phyloP scores from a whole-genome alignment of 345 rosid genomes.

The Brassica nigra region DNA sequence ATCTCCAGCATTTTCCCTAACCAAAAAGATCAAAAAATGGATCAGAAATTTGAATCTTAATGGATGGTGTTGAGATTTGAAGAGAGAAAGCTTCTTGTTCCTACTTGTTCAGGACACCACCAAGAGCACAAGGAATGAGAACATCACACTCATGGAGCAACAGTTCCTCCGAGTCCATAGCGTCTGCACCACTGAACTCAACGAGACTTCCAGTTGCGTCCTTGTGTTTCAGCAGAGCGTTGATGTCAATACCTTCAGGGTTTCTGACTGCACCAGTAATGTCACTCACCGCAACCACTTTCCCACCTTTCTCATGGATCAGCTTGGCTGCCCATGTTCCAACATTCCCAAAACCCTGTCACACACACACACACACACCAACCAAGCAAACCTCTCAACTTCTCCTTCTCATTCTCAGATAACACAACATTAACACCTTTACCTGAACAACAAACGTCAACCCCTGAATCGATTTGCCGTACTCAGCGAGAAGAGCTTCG shows the following conservation, averaged over 20 bases:
- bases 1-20: conserved; percentile 86
- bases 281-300: conserved; percentile 91
- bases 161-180: conserved; percentile 62
- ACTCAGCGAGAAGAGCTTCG: conserved; percentile 88
- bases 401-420: no score
- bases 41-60: background rate
- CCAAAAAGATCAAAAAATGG: background rate
- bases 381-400: background rate
- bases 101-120: conserved; percentile 92
- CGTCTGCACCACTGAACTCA: conserved; percentile 71
- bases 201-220: conserved; percentile 59
- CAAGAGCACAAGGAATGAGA: conserved; percentile 93
- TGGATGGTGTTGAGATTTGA: no score
- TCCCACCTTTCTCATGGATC: conserved; percentile 90
- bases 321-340: conserved; percentile 93
- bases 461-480: conserved; percentile 73
- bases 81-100: conserved; percentile 6
- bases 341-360: conserved; percentile 94
- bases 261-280: conserved; percentile 86
- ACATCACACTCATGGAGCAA: conserved; percentile 95
- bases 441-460: conserved; percentile 93
- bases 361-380: background rate
- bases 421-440: background rate
- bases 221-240: conserved; percentile 62
- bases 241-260: conserved; percentile 70